phyloP scores from a whole-genome alignment of 2,329 filamentous ascomycete genomes.

The Alternaria angustiovoidea region DNA sequence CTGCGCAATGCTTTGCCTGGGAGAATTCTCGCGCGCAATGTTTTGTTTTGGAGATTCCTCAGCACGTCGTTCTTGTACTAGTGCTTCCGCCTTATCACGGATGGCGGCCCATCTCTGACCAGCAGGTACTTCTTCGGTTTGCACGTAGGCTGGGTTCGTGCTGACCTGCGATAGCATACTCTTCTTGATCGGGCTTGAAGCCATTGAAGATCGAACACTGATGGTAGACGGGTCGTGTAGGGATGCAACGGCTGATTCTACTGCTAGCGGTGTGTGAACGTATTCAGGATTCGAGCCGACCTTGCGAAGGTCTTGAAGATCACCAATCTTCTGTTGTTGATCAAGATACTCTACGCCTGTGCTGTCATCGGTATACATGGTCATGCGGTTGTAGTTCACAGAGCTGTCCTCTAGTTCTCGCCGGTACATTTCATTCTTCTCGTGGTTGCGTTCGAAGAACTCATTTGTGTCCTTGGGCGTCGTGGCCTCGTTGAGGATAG shows the following conservation, averaged over 20 bases:
- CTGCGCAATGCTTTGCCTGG: constrained; percentile 62
- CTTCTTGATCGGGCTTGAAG: constrained; percentile 34
- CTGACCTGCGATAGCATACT: constrained; percentile 38
- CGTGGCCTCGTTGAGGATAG: constrained; percentile 53
- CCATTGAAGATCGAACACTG: constrained; percentile 55
- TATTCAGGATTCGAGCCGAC: constrained; percentile 79
- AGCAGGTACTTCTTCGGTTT: constrained; percentile 38
- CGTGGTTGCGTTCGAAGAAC: constrained; percentile 63
- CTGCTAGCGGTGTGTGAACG: constrained; percentile 73
- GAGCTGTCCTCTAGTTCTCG: constrained; percentile 56
- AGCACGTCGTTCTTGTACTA: constrained; percentile 39
- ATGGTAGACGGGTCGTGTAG: constrained; percentile 84
- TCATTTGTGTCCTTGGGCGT: constrained; percentile 55
- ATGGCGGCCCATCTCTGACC: constrained; percentile 50
- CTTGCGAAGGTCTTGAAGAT: constrained; percentile 73
- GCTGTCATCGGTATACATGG: constrained; percentile 64
- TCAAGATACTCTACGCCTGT: constrained; percentile 64
- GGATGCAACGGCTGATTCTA: constrained; percentile 92
- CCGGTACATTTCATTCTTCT: constrained; percentile 67
- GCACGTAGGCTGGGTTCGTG: constrained; percentile 29
- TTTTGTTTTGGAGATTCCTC: constrained; percentile 64
- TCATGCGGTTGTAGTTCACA: constrained; percentile 61
- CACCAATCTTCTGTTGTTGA: constrained; percentile 57
- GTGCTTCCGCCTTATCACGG: constrained; percentile 52
- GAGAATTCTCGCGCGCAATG: constrained; percentile 59